Evolutionary conservation across 2,329 filamentous ascomycete species (phyloP), one percentile per base, ranked within the genome.

Genomic region (Aotearoamyces nothofagi): DNA sequence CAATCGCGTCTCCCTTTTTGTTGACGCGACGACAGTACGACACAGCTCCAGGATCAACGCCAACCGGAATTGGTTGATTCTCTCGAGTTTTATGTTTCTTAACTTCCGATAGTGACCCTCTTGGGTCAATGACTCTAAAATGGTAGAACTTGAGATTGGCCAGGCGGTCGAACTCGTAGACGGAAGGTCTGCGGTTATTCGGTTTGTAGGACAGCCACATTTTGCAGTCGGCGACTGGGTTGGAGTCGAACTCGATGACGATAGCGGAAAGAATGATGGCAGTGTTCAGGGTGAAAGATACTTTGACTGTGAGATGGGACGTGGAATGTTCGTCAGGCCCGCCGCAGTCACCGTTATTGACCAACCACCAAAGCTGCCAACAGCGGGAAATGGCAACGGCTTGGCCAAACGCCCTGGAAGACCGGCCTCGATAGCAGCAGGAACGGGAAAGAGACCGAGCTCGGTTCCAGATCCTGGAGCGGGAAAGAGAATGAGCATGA

Each of bases 181-280:
- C 54, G 78, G 78, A 46, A 76, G 78, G 43, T 68, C 68, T 42
- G 90, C 70, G 42, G 68, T 69, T 35, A 69, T 98, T 39, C 81
- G 81, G 44, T 98, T 81, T 54, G 61, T 82, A 35, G 90, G 90
- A 45, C 60, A 66, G 31, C 83, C 87, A 20, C 60, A 69, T 43
- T 93, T 96, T 55, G 74, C 83, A 33, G 60, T 66, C 5, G 87
- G 86, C 37, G 73, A 80, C 36, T 96, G 86, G 83, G 63, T 94
- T 34, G 87, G 87, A 39, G 69, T 96, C 34, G 86, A 93, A 58
- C 69, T 96, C 32, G 73, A 83, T 29, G 78, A 82, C 26, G 62
- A 75, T 30, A 70, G 67, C 12, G 87, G 90, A 17, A 96, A 96
- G 60, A 96, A 96, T 45, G 83, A 96, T 63, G 87, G 87, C 39